Evolutionary conservation across 257 asterid genomes (phyloP).

Genomic region (Capsicum rhomboideum): DNA sequence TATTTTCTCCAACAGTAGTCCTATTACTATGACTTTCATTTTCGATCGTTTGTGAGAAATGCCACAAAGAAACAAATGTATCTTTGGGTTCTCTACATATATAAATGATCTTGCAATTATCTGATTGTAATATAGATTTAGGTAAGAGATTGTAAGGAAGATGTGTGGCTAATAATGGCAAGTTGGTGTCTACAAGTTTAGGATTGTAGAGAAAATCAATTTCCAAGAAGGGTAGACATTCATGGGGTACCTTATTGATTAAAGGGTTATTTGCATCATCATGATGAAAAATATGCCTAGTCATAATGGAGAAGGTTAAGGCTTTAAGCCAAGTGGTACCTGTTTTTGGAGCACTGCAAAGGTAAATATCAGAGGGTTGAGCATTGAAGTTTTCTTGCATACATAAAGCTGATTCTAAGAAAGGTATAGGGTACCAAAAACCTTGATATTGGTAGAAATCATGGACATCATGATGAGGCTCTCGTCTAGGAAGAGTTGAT

Average conservation of each 20-base stretch:
- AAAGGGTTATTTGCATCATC: not conserved
- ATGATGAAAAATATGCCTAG: not conserved
- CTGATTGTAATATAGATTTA: not conserved
- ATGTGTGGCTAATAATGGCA: not conserved
- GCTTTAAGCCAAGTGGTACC: not conserved
- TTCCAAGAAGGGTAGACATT: not conserved
- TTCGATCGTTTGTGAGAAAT: not conserved
- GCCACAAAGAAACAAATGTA: not conserved
- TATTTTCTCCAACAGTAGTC: not conserved
- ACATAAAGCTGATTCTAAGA: not conserved
- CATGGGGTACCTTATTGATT: not conserved
- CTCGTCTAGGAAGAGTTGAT: not conserved
- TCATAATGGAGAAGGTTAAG: not conserved
- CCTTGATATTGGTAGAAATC: not conserved
- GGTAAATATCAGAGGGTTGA: not conserved
- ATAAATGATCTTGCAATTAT: not conserved
- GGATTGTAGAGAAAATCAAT: not conserved
- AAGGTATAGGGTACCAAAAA: not conserved
- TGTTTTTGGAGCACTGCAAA: not conserved
- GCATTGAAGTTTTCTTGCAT: not conserved
- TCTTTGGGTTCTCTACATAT: not conserved
- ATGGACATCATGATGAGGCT: rapidly evolving
- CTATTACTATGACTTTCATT: not conserved
- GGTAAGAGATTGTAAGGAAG: not conserved
- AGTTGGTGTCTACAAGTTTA: not conserved